A percentile compares a stretch with the other conserved stretches of the same genome.
These are phyloP conservation scores for Amesomyces nigricolor DNA, from an alignment of 2,329 filamentous ascomycete genomes.

Conservation along the genomic window DNA sequence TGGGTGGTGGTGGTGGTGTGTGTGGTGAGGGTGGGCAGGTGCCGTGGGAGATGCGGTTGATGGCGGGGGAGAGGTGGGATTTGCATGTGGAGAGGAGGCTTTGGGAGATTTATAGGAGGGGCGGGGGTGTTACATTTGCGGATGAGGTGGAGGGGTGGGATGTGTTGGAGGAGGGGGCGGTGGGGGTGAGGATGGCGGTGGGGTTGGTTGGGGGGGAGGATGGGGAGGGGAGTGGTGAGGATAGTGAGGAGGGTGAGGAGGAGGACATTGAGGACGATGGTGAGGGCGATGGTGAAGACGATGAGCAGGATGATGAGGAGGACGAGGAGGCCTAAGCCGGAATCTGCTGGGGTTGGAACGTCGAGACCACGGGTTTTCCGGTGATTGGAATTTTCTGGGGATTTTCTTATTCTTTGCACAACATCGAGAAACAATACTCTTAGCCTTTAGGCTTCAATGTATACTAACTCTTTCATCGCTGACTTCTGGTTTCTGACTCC, in stretches of 20 bases:
- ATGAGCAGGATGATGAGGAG: background rate
- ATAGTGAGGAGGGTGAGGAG: background rate
- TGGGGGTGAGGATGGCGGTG: background rate
- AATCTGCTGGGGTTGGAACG: no score
- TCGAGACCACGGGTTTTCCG: no score
- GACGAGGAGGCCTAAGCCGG: background rate
- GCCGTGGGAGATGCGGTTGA: conserved; percentile 1
- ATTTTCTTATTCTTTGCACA: no score
- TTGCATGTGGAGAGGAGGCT: background rate
- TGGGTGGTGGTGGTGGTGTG: background rate
- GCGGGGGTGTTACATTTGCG: background rate
- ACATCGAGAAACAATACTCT: no score
- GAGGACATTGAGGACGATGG: background rate
- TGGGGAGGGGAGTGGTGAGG: no score
- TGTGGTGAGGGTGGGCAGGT: background rate
- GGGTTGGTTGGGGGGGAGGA: background rate
- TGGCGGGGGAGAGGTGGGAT: conserved; percentile 10
- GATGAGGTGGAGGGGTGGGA: background rate
- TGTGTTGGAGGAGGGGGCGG: background rate
- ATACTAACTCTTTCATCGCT: no score
- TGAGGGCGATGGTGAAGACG: background rate
- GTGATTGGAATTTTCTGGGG: no score
- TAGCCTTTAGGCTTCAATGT: no score
- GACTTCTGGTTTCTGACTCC: no score
- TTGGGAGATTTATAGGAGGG: background rate